phyloP scores from a whole-genome alignment of 2,329 filamentous ascomycete genomes.

The Trichoderma sp. region DNA sequence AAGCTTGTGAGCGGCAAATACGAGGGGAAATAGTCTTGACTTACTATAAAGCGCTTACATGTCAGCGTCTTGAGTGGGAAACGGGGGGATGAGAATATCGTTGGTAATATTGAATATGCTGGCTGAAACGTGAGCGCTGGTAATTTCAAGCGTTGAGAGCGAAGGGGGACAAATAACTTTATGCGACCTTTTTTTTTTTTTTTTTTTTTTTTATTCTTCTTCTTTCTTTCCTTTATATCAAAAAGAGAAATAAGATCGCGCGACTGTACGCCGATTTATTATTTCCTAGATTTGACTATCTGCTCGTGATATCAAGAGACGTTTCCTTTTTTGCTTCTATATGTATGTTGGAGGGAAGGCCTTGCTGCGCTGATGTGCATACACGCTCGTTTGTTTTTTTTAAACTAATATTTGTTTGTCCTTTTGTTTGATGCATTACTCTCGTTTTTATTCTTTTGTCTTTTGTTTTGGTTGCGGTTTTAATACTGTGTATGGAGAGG shows the following conservation, averaged over 20 bases:
- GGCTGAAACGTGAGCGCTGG: not conserved
- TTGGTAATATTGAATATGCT: constrained; percentile 5
- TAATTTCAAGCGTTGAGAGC: not conserved
- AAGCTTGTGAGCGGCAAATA: constrained; percentile 78
- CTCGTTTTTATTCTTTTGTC: not conserved
- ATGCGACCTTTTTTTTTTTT: not conserved
- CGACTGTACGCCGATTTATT: constrained; percentile 9
- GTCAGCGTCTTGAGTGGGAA: not conserved
- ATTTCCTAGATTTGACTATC: constrained; percentile 8
- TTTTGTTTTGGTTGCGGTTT: not conserved
- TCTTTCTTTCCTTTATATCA: not conserved
- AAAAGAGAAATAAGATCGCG: not conserved
- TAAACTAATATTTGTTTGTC: not conserved
- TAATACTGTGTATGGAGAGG: not conserved
- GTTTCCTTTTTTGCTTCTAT: not conserved
- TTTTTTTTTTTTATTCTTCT: not conserved
- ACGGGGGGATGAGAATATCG: constrained; percentile 1
- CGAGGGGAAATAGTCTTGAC: constrained; percentile 48
- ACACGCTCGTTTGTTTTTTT: constrained; percentile 14
- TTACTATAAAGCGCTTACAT: not conserved
- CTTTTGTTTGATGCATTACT: constrained; percentile 1
- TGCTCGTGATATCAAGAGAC: constrained; percentile 4
- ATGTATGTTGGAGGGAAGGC: not conserved
- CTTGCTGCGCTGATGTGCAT: constrained; percentile 7
- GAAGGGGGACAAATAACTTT: not conserved